Evolutionary conservation across 257 asterid genomes (phyloP).

Genomic region (Catharanthus roseus): DNA sequence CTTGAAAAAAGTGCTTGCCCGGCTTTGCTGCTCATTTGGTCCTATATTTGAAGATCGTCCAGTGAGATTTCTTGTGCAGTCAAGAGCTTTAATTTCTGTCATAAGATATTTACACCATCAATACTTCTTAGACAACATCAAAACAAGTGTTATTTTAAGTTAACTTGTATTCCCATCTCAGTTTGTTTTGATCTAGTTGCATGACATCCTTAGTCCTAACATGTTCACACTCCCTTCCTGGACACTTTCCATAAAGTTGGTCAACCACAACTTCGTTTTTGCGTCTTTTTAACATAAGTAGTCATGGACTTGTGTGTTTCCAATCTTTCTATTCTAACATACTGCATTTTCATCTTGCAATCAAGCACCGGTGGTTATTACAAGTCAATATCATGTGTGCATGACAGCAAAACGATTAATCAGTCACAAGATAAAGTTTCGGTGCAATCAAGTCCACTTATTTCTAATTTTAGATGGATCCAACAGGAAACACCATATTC

Average conservation of each 20-base stretch:
- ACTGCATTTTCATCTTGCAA: too few relatives aligned
- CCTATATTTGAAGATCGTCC: constrained; percentile 85
- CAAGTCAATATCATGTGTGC: background rate
- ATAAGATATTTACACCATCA: constrained; percentile 4
- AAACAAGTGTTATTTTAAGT: background rate
- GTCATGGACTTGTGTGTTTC: too few relatives aligned
- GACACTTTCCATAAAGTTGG: background rate
- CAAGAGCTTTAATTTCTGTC: constrained; percentile 88
- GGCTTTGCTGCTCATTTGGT: constrained; percentile 20
- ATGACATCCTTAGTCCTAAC: background rate
- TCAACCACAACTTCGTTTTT: background rate
- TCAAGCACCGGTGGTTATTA: too few relatives aligned
- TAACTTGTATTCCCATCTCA: background rate
- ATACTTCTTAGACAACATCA: background rate
- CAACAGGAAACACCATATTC: background rate
- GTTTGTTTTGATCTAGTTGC: background rate
- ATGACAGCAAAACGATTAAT: too few relatives aligned
- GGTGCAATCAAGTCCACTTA: background rate
- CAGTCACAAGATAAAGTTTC: background rate
- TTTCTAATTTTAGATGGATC: background rate
- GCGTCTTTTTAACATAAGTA: background rate
- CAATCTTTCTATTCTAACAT: too few relatives aligned
- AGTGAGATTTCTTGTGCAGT: constrained; percentile 59
- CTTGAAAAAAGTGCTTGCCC: constrained; percentile 22
- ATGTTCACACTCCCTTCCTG: background rate